A percentile compares a stretch with the other conserved stretches of the same genome.
Evolutionary conservation across 2,329 filamentous ascomycete species (phyloP).

Genomic region (Colletotrichum agaves): DNA sequence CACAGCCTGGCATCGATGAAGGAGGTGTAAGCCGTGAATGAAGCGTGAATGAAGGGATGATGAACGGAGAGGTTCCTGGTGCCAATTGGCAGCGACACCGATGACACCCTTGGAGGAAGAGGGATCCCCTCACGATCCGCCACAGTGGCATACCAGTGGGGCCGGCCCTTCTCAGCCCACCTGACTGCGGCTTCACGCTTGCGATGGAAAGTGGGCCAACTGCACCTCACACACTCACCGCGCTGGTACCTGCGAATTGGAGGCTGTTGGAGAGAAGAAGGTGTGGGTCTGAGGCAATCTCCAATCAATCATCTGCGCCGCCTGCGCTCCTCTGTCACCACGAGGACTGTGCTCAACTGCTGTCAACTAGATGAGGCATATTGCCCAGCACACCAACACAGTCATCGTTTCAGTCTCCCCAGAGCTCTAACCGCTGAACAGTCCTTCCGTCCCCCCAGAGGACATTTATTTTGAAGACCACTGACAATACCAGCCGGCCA

Average conservation of each 20-base stretch:
- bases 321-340: constrained; percentile 1
- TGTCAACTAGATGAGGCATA: constrained; percentile 17
- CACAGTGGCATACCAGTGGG: constrained; percentile 23
- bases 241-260: not conserved
- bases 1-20: not conserved
- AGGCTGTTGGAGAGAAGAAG: constrained; percentile 4
- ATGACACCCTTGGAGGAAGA: not conserved
- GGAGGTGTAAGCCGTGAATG: too few relatives aligned
- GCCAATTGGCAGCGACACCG: not conserved
- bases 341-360: constrained; percentile 24
- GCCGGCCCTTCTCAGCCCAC: constrained; percentile 7
- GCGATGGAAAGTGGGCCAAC: not conserved
- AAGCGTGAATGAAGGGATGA: constrained; percentile 10
- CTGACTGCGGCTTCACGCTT: not conserved
- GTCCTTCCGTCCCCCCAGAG: constrained; percentile 10
- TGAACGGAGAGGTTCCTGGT: not conserved
- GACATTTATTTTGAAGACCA: not conserved
- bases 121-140: constrained; percentile 14
- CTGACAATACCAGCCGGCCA: constrained; percentile 12
- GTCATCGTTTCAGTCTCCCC: constrained; percentile 25
- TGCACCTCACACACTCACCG: too few relatives aligned
- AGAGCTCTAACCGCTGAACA: constrained; percentile 31
- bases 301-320: constrained; percentile 15
- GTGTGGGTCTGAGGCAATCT: not conserved
- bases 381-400: constrained; percentile 21